Base-by-base conservation (phyloP, 164 flowering plant genomes). In the Kingdonia uniflora region DNA sequence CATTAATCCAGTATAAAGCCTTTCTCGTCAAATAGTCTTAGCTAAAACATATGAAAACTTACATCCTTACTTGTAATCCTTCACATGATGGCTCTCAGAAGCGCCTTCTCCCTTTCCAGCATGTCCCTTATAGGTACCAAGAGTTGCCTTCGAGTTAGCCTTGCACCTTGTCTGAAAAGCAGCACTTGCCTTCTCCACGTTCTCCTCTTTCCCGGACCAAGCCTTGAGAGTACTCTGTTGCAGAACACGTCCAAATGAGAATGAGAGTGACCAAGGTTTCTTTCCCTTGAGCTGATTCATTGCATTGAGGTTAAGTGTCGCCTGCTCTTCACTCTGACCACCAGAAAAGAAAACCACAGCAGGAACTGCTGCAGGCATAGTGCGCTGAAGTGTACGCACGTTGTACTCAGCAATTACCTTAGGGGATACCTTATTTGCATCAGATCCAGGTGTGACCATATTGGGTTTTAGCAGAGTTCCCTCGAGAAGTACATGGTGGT, bases 181-280 rank as follows among this genome's bases (percentile, higher is more conserved):
- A 2, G 68, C 70, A 51, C 52, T 71, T 8, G 80, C 78, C 64
- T 68, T 71, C 51, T 49, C 23, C 14, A 71, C 42, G 19, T 76
- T 76, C 57, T 76, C 80, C 20, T 68, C 68, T 61, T 76, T 76
- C 23, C 80, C 80, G 2, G 65, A 54, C 80, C 80, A 71, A 1
- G 76, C 67, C 68, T 76, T 76, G 41, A 76, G 76, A 6, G 78
- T 74, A 55, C 80, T 76, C 57, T 66, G 72, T 59, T 76, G 80
- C 33, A 76, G 65, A 16, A 75, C 80, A 16, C 80, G 66, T 11
- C 80, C 80, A 25, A 73, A 76, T 6, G 77, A 76, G 72, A 71
- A 76, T 2, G 71, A 57, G 2, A 76, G 69, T 4, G 49, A 40
- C 80, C 78, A 76, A 12, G 76, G 78, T 68, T 76, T 76, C 77